Percentiles rank a stretch among this genome's conserved stretches.
Evolutionary conservation across 164 flowering plant species (phyloP).

Genomic region (Hamamelis virginiana): DNA sequence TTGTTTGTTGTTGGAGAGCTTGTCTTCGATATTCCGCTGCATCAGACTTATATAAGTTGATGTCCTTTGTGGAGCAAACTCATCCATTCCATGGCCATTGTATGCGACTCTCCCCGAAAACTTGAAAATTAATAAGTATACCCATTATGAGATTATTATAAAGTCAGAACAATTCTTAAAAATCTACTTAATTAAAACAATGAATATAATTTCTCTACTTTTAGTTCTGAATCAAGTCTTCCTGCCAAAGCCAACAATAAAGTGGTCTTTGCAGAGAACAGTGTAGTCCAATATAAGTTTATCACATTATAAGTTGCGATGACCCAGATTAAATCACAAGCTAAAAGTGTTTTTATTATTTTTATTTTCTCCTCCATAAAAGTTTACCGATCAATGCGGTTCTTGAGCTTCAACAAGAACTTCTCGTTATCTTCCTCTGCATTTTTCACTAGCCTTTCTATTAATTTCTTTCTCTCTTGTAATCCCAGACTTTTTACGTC

Average conservation of each 20-base stretch:
- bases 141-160: neutral
- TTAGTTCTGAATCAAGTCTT: constrained; percentile 8
- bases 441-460: constrained; percentile 55
- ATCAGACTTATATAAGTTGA: constrained; percentile 36
- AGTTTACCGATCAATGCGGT: constrained; percentile 44
- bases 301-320: too few species aligned
- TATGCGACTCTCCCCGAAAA: constrained; percentile 7
- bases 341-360: too few species aligned
- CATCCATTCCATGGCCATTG: constrained; percentile 31
- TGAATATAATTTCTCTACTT: neutral
- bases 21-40: too few species aligned
- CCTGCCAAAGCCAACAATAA: constrained; percentile 35
- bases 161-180: neutral
- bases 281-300: constrained; percentile 26
- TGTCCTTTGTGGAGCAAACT: constrained; percentile 33
- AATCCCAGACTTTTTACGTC: too few species aligned
- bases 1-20: too few species aligned
- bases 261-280: constrained; percentile 28
- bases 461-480: constrained; percentile 33
- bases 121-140: neutral
- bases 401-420: constrained; percentile 62
- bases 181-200: too few species aligned
- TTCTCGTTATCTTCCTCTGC: constrained; percentile 71
- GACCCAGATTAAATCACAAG: too few species aligned
- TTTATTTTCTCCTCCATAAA: too few species aligned